These are phyloP conservation scores for Chondrus crispus DNA, from an alignment of 23 red algal genomes.

Conservation along the genomic window DNA sequence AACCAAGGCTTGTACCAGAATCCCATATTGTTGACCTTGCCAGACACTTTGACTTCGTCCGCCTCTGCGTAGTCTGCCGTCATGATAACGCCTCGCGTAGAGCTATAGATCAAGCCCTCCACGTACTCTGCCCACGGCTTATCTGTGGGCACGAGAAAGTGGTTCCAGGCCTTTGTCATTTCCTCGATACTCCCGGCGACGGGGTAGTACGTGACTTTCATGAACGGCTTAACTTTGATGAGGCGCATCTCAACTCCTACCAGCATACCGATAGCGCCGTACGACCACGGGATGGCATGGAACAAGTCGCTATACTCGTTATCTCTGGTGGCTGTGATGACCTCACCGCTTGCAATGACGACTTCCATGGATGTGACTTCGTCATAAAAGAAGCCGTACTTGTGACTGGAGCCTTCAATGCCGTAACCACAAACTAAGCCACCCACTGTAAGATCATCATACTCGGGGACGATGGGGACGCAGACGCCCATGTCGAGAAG, in stretches of 20 bases:
- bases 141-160: conserved; percentile 54
- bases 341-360: conserved; percentile 29
- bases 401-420: conserved; percentile 72
- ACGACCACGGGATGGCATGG: conserved; percentile 66
- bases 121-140: conserved; percentile 66
- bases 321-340: conserved; percentile 29
- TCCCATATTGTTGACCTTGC: conserved; percentile 49
- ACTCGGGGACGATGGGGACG: conserved; percentile 59
- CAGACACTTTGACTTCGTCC: conserved; percentile 1
- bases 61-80: conserved; percentile 52
- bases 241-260: conserved; percentile 63
- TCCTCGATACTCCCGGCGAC: conserved; percentile 37
- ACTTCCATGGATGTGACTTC: conserved; percentile 60
- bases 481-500: conserved; percentile 54
- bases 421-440: conserved; percentile 63
- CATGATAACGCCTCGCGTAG: conserved; percentile 51
- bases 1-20: conserved; percentile 73
- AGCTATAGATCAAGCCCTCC: conserved; percentile 52
- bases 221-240: conserved; percentile 51
- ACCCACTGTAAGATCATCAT: conserved; percentile 71
- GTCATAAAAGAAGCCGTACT: conserved; percentile 73
- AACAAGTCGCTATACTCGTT: conserved; percentile 66
- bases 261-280: conserved; percentile 65
- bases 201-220: conserved; percentile 66
- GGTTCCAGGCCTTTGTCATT: conserved; percentile 55